Conservation (phyloP, 2,329 filamentous ascomycete species). For the Aureobasidium vineae region DNA sequence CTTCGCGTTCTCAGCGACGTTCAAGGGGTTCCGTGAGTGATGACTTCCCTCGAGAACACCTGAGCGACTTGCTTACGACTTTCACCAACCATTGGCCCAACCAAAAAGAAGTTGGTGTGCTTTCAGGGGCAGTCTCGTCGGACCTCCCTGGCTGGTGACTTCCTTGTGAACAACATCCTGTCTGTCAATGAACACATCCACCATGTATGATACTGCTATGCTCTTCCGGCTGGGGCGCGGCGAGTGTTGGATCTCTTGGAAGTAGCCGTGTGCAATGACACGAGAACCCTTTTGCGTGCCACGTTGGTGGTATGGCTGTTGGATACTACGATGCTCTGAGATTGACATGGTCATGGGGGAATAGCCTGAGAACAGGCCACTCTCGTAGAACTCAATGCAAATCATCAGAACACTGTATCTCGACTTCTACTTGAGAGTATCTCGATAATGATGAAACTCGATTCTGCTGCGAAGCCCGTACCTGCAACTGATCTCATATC, state of each 20-base stretch:
- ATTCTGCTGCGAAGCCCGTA: neutral
- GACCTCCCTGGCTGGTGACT: neutral
- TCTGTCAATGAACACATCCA: neutral
- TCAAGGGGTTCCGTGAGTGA: neutral
- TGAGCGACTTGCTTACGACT: neutral
- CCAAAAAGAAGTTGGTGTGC: neutral
- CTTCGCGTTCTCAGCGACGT: conserved; percentile 5
- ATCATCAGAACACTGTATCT: neutral
- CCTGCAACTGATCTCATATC: neutral
- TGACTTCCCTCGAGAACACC: neutral
- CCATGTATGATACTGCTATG: neutral
- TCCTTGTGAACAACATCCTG: neutral
- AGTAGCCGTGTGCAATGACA: neutral
- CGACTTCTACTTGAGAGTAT: neutral
- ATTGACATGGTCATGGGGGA: neutral
- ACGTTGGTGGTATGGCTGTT: neutral
- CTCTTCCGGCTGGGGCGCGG: neutral
- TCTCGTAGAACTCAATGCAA: neutral
- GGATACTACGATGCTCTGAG: neutral
- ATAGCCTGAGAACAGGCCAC: neutral
- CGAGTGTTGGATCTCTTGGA: neutral
- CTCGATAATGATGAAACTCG: neutral
- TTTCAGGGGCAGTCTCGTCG: neutral
- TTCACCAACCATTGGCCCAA: neutral
- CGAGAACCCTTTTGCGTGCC: neutral